These are phyloP conservation scores for Vanrija pseudolonga DNA, from an alignment of 1,284 basidiomycete species.

Conservation along the genomic window DNA sequence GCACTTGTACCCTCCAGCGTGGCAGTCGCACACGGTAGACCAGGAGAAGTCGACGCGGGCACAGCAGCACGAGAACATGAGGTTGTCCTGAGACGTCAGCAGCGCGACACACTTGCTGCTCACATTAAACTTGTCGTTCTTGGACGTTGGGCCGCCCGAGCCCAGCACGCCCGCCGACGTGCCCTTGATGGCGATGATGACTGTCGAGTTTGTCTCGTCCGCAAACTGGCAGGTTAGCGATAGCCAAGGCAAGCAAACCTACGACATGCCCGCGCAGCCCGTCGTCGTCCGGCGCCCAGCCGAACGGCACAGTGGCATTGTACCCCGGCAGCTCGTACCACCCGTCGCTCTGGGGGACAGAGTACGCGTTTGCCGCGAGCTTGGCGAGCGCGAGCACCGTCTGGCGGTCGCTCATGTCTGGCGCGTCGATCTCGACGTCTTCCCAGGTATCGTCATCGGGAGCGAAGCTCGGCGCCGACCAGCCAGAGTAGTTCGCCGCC, in stretches of 20 bases:
- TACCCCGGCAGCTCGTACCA: constrained; percentile 78
- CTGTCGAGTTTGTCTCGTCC: constrained; percentile 74
- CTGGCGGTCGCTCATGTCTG: constrained; percentile 67
- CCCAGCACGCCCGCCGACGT: constrained; percentile 78
- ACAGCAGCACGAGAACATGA: constrained; percentile 98
- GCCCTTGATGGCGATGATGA: constrained; percentile 90
- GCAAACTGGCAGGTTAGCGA: constrained; percentile 56
- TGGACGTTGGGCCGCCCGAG: constrained; percentile 75
- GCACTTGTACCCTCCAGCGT: constrained; percentile 76
- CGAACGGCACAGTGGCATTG: constrained; percentile 72
- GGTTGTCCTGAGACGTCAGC: constrained; percentile 61
- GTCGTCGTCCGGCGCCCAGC: constrained; percentile 84
- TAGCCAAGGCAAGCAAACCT: constrained; percentile 3
- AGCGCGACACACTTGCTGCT: constrained; percentile 13
- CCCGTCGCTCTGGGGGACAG: constrained; percentile 56
- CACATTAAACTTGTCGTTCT: constrained; percentile 85
- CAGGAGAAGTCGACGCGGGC: constrained; percentile 91
- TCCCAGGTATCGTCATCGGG: constrained; percentile 44
- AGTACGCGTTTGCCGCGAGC: constrained; percentile 92
- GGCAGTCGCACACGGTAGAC: constrained; percentile 92
- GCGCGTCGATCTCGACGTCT: constrained; percentile 52
- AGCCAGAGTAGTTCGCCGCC: constrained; percentile 8
- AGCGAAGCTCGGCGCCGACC: constrained; percentile 4
- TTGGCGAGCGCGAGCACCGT: constrained; percentile 81
- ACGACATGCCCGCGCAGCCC: constrained; percentile 84